Evolutionary conservation across 2,329 filamentous ascomycete genomes (phyloP).

Genomic region (Aspergillus sp.): DNA sequence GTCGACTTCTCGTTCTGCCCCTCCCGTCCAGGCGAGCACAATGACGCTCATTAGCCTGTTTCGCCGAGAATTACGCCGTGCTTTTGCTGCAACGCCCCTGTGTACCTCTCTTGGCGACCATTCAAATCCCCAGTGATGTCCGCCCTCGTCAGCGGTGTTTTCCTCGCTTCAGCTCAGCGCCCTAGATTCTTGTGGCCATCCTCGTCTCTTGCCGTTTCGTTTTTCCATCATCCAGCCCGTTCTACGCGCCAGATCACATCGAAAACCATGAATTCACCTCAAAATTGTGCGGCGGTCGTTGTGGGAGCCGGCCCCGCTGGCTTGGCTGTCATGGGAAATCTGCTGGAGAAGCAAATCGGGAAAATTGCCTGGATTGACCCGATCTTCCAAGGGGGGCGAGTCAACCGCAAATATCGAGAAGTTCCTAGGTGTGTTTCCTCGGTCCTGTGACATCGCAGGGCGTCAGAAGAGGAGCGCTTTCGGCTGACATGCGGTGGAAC

Average conservation of each 20-base stretch:
- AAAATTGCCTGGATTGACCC: slow-evolving; percentile 62
- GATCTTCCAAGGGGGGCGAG: slow-evolving; percentile 53
- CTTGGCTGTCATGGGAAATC: slow-evolving; percentile 60
- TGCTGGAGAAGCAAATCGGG: slow-evolving; percentile 55
- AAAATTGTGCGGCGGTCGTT: slow-evolving; percentile 55
- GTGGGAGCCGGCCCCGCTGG: slow-evolving; percentile 61
- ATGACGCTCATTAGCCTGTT: slow-evolving; percentile 11
- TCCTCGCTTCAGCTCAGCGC: neutral
- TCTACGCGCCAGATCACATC: neutral
- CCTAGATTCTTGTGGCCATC: neutral
- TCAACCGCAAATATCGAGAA: slow-evolving; percentile 58
- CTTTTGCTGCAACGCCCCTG: neutral
- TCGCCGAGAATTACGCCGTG: slow-evolving; percentile 19
- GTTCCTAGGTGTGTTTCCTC: slow-evolving; percentile 50
- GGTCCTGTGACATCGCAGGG: neutral
- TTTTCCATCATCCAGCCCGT: neutral
- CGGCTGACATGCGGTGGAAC: slow-evolving; percentile 13
- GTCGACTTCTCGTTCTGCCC: slow-evolving; percentile 1
- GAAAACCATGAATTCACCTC: slow-evolving; percentile 25
- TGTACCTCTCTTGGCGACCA: neutral
- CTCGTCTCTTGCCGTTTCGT: neutral
- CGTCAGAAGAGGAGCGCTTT: slow-evolving; percentile 10
- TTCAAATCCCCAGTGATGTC: slow-evolving; percentile 7
- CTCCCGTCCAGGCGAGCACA: slow-evolving; percentile 1
- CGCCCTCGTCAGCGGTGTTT: neutral